Base-by-base conservation (phyloP, 768 basidiomycete species). In the Termitomyces sp. region DNA sequence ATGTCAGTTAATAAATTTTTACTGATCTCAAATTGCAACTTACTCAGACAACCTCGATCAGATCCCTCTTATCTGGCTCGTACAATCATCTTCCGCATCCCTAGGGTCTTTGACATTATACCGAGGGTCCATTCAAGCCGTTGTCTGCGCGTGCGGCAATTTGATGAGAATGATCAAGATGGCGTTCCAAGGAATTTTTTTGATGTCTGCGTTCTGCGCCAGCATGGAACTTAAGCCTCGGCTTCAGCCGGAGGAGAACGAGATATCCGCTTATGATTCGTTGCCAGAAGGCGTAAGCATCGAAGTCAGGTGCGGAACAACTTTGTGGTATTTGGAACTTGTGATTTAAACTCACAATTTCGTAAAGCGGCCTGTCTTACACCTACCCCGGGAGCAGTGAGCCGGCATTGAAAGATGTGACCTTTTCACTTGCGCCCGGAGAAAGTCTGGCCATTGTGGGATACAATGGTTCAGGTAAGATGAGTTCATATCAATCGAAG, bases 391-490 rank as follows among this genome's bases (percentile, higher is more conserved):
- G 88, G 29, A 77, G 78, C 60, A 73, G 71, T 36, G 81, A 84
- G 52, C 83, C 89, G 33, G 85, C 88, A 32, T 69, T 95, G 43
- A 77, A 73, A 58, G 76, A 90, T 63, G 77, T 94, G 62, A 88
- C 74, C 62, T 83, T 95, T 57, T 77, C 75, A 23, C 74, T 95
- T 41, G 73, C 81, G 52, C 74, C 90, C 15, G 93, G 93, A 12
- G 88, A 91, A 72, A 86, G 78, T 36, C 78, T 94, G 46, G 93
- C 93, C 12, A 86, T 95, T 56, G 92, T 94, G 20, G 92, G 89
- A 18, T 86, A 82, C 68, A 91, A 91, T 67, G 89, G 89, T 59
- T 91, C 89, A 60, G 89, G 89, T 81, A 68, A 67, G 76, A 68
- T 18, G 33, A 18, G 18, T 11, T n/a, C 48, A 11, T 51, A 18